Evolutionary conservation across 73 alveolate species (phyloP).

Genomic region (Effrenium voratum): DNA sequence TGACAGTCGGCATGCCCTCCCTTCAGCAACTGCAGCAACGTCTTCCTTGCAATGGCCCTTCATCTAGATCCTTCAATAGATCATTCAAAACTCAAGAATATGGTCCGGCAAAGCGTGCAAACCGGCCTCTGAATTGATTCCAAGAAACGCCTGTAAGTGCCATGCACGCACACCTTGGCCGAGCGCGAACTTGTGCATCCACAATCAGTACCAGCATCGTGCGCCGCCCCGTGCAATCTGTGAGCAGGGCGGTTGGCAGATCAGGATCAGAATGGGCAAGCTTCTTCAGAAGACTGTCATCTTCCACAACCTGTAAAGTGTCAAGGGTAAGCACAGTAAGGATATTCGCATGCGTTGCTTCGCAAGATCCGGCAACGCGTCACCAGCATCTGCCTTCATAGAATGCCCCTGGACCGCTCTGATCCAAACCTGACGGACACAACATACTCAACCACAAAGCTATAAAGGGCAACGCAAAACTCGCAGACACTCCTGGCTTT

Average conservation of each 20-base stretch:
- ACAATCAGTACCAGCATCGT: neutral
- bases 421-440: slow-evolving; percentile 10
- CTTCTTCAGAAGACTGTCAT: slow-evolving; percentile 67
- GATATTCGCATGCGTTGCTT: neutral
- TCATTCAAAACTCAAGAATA: neutral
- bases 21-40: neutral
- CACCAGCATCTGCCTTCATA: slow-evolving; percentile 40
- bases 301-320: slow-evolving; percentile 49
- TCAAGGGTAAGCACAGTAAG: neutral
- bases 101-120: neutral
- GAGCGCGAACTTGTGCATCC: neutral
- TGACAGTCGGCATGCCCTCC: neutral
- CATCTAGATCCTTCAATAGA: neutral
- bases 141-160: slow-evolving; percentile 58
- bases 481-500: too few relatives aligned
- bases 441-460: too few relatives aligned
- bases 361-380: neutral
- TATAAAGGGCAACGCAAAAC: too few relatives aligned
- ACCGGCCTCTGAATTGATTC: slow-evolving; percentile 65
- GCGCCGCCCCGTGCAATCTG: neutral
- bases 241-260: neutral
- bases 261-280: slow-evolving; percentile 38
- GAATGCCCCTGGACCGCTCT: slow-evolving; percentile 93
- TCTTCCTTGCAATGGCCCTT: neutral
- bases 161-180: slow-evolving; percentile 83